Percentiles rank a stretch among this genome's conserved stretches.
Evolutionary conservation across 441 rosid species (phyloP).

Genomic region (Pelargonium citronellum): DNA sequence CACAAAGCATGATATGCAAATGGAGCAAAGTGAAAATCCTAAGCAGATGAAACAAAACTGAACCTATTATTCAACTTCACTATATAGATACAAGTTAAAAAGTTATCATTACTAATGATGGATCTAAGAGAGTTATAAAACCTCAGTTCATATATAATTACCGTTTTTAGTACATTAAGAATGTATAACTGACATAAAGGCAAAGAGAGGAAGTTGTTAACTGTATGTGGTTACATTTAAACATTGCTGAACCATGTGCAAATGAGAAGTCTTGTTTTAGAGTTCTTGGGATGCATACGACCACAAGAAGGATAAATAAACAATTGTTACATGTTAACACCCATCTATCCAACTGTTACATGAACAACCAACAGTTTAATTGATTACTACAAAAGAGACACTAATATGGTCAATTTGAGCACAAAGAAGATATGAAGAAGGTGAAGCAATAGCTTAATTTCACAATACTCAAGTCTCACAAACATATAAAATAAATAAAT

Average conservation of each 20-base stretch:
- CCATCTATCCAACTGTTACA: neutral
- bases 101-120: conserved; percentile 1
- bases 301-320: neutral
- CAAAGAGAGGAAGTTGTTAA: neutral
- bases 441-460: too few species aligned
- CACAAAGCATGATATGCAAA: neutral
- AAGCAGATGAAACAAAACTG: neutral
- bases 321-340: neutral
- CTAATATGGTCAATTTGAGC: neutral
- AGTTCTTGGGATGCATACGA: neutral
- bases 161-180: neutral
- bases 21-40: neutral
- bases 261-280: neutral
- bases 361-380: too few species aligned
- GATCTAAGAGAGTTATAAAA: neutral
- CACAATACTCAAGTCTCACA: too few species aligned
- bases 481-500: too few species aligned
- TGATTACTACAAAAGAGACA: neutral
- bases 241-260: neutral
- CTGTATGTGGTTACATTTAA: neutral
- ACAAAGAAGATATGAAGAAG: too few species aligned
- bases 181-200: neutral
- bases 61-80: neutral
- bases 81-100: neutral
- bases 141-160: neutral